Evolutionary conservation across 495 filamentous ascomycete species (phyloP).

Genomic region (Platismatia glauca): DNA sequence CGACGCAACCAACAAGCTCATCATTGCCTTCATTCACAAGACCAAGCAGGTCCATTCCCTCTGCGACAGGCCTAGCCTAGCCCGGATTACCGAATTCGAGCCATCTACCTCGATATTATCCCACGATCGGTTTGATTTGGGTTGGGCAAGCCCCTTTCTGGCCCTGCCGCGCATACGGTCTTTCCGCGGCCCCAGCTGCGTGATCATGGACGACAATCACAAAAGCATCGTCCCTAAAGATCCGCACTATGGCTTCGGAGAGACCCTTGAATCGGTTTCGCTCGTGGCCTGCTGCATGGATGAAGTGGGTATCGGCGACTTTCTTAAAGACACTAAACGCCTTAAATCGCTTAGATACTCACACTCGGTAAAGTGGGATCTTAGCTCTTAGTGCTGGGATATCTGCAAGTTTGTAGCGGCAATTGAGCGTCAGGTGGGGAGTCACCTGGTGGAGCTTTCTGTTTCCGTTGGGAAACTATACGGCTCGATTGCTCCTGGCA

Average conservation of each 20-base stretch:
- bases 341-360: conserved; percentile 30
- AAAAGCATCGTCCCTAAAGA: conserved; percentile 20
- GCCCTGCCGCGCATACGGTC: conserved; percentile 26
- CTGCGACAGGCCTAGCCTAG: conserved; percentile 22
- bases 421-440: conserved; percentile 29
- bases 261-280: conserved; percentile 25
- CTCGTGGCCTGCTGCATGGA: conserved; percentile 29
- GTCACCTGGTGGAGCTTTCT: conserved; percentile 30
- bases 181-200: conserved; percentile 25
- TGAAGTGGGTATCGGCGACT: conserved; percentile 28
- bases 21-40: conserved; percentile 23
- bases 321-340: conserved; percentile 30
- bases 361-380: conserved; percentile 23
- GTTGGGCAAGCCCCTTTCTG: conserved; percentile 26
- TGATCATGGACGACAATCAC: conserved; percentile 19
- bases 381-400: conserved; percentile 27
- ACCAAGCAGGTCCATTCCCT: conserved; percentile 20
- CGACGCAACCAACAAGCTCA: conserved; percentile 25
- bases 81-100: conserved; percentile 24
- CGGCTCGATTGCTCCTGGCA: conserved; percentile 28
- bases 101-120: conserved; percentile 15
- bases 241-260: conserved; percentile 19
- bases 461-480: conserved; percentile 23
- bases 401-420: conserved; percentile 32
- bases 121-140: conserved; percentile 23